These are phyloP conservation scores for Phytophthora tubulina DNA, from an alignment of 352 stramenopile genomes.

Conservation along the genomic window DNA sequence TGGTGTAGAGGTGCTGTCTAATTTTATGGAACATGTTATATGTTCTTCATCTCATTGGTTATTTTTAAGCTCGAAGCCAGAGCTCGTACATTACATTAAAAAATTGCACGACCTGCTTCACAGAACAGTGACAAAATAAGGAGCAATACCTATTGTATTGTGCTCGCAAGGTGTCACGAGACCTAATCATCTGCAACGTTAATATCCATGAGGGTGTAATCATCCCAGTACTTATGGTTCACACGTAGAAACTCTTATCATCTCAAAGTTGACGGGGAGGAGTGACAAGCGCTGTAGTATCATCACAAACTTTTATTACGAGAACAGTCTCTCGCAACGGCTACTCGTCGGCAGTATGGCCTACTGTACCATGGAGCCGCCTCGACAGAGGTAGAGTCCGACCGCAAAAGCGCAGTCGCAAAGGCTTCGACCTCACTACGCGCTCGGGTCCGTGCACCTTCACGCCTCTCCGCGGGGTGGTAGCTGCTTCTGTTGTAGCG, in stretches of 20 bases:
- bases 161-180: not conserved
- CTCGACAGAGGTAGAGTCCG: not conserved
- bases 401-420: not conserved
- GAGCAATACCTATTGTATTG: conserved; percentile 8
- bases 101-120: not conserved
- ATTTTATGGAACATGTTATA: too few relatives aligned
- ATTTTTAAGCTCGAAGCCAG: not conserved
- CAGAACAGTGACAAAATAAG: not conserved
- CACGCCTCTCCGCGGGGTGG: too few relatives aligned
- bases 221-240: conserved; percentile 1
- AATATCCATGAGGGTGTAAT: not conserved
- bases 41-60: too few relatives aligned
- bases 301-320: not conserved
- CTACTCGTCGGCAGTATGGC: not conserved
- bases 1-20: too few relatives aligned
- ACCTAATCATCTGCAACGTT: not conserved
- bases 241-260: not conserved
- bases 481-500: not conserved
- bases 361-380: not conserved
- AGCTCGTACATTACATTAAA: not conserved
- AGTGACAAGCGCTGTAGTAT: not conserved
- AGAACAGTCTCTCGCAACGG: not conserved
- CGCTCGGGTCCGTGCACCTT: not conserved
- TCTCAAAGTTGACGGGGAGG: conserved; percentile 3
- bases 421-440: not conserved